A percentile compares a stretch with the other conserved stretches of the same genome.
Conservation (phyloP, 345 rosid species). For the Bruguiera parviflora region DNA sequence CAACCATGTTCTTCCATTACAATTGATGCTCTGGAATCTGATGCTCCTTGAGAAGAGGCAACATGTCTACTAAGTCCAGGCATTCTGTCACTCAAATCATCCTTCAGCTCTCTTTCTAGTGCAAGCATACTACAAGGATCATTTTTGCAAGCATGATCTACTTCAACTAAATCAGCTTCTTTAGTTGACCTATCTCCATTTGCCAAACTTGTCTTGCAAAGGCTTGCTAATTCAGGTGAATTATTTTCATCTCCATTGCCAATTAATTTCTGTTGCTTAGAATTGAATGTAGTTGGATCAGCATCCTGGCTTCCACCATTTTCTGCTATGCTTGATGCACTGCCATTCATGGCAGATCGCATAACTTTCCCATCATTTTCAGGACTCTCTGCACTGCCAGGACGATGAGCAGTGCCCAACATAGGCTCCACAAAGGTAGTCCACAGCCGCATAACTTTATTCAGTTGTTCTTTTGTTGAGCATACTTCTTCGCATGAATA, state of each 20-base stretch:
- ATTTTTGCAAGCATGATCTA: slow-evolving; percentile 39
- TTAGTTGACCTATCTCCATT: slow-evolving; percentile 51
- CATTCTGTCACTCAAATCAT: slow-evolving; percentile 43
- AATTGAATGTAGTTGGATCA: slow-evolving; percentile 35
- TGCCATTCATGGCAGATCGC: slow-evolving; percentile 22
- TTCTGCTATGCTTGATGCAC: slow-evolving; percentile 47
- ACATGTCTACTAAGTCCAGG: slow-evolving; percentile 31
- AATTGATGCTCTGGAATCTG: slow-evolving; percentile 31
- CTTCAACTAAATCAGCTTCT: slow-evolving; percentile 34
- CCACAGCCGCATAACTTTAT: slow-evolving; percentile 90
- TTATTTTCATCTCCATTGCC: slow-evolving; percentile 51
- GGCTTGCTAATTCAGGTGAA: slow-evolving; percentile 38
- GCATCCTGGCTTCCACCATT: slow-evolving; percentile 52
- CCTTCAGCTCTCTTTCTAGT: slow-evolving; percentile 47
- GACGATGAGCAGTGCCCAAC: slow-evolving; percentile 58
- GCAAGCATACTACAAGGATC: slow-evolving; percentile 28
- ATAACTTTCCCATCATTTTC: slow-evolving; percentile 43
- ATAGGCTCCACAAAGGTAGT: slow-evolving; percentile 77
- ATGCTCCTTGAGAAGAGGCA: slow-evolving; percentile 33
- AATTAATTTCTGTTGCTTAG: slow-evolving; percentile 43
- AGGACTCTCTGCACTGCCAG: slow-evolving; percentile 35
- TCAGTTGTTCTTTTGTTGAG: slow-evolving; percentile 85
- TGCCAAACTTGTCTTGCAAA: slow-evolving; percentile 33
- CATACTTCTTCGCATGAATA: slow-evolving; percentile 97
- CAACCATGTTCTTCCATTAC: slow-evolving; percentile 43